These are phyloP conservation scores for Allium cepa DNA, from an alignment of 106 monocot genomes.

Conservation along the genomic window DNA sequence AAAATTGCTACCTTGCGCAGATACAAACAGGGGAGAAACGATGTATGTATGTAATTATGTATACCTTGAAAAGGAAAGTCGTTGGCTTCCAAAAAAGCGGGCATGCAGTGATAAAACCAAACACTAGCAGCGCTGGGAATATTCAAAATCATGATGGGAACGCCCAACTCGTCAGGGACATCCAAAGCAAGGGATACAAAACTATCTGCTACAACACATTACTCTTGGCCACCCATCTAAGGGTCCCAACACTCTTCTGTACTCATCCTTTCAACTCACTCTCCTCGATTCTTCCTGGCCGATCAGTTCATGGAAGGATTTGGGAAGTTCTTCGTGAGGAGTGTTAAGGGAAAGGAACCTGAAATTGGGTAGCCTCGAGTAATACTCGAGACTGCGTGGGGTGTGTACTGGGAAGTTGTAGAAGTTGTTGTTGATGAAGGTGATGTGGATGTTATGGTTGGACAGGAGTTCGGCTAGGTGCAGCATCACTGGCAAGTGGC, in stretches of 20 bases:
- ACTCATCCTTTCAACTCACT: conserved; percentile 1
- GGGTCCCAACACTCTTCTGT: not conserved
- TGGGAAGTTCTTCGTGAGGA: not conserved
- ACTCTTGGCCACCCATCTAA: not conserved
- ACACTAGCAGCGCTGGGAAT: no score
- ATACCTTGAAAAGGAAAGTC: not conserved
- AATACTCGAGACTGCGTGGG: not conserved
- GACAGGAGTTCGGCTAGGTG: conserved; percentile 4
- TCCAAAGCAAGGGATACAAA: no score
- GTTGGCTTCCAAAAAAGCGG: not conserved
- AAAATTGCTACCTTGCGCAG: no score
- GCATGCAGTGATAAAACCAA: not conserved
- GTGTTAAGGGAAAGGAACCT: not conserved
- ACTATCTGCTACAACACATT: no score
- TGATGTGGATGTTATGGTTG: no score
- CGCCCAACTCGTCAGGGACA: no score
- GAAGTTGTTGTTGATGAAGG: not conserved
- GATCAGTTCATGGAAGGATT: not conserved
- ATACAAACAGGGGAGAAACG: no score
- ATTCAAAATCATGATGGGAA: no score
- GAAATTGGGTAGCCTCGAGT: not conserved
- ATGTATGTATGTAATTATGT: no score
- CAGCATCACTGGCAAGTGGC: conserved; percentile 5
- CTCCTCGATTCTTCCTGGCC: not conserved
- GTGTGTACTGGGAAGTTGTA: not conserved